Conservation (phyloP, 495 filamentous ascomycete genomes). For the Bryoglossum gracile region DNA sequence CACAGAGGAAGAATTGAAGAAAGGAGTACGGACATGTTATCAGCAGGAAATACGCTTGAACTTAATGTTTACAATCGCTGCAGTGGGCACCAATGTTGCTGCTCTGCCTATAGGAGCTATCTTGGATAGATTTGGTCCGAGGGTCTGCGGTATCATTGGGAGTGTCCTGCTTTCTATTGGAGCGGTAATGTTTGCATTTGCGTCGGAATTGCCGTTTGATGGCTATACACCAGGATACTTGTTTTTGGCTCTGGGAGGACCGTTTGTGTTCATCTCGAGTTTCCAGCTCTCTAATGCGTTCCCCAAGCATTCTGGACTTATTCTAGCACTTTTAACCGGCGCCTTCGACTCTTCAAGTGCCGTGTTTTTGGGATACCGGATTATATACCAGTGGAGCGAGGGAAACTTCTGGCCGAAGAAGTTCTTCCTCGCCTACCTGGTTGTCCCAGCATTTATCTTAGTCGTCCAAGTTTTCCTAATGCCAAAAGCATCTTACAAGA, state of each 20-base stretch:
- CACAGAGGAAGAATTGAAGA: constrained; percentile 48
- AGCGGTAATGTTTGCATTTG: constrained; percentile 62
- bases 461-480: constrained; percentile 66
- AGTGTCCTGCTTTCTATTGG: constrained; percentile 62
- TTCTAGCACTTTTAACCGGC: constrained; percentile 77
- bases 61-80: constrained; percentile 91
- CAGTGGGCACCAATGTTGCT: constrained; percentile 71
- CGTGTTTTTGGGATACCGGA: constrained; percentile 78
- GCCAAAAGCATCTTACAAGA: constrained; percentile 79
- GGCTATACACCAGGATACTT: constrained; percentile 74
- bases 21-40: constrained; percentile 58
- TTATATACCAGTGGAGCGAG: constrained; percentile 58
- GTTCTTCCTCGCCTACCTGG: constrained; percentile 73
- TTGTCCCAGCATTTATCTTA: constrained; percentile 65
- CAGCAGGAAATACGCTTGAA: constrained; percentile 78
- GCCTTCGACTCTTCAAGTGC: constrained; percentile 87
- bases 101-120: constrained; percentile 82
- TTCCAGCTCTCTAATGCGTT: constrained; percentile 95
- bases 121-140: constrained; percentile 75
- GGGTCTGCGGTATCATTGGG: constrained; percentile 67
- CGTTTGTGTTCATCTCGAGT: constrained; percentile 83
- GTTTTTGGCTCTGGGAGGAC: constrained; percentile 75
- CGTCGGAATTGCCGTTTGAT: constrained; percentile 54
- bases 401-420: constrained; percentile 54
- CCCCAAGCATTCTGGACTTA: constrained; percentile 74